Conservation (phyloP, 202 grass and related monocot genomes). For the Dendrocalamus latiflorus region DNA sequence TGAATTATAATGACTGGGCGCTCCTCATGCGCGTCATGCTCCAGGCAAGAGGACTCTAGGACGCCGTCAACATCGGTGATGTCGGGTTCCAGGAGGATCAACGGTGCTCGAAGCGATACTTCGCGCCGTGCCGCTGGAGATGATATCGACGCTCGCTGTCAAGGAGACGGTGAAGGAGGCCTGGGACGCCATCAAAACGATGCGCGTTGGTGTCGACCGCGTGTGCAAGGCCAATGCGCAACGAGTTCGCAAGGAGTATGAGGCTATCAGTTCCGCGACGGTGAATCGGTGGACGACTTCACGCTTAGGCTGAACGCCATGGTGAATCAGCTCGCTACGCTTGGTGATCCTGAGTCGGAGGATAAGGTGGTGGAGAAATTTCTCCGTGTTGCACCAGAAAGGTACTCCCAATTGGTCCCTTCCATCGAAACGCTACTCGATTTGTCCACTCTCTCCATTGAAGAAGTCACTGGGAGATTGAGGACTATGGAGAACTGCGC, state of each 20-base stretch:
- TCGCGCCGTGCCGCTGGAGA: background rate
- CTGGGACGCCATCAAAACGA: background rate
- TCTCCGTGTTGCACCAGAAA: rapidly evolving
- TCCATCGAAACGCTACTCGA: background rate
- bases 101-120: background rate
- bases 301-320: background rate
- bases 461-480: too few relatives aligned
- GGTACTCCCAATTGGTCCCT: background rate
- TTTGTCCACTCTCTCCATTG: too few relatives aligned
- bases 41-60: too few relatives aligned
- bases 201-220: background rate
- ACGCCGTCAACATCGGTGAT: too few relatives aligned
- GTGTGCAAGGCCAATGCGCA: background rate
- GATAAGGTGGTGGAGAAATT: background rate
- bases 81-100: too few relatives aligned
- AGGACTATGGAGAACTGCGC: too few relatives aligned
- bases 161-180: background rate
- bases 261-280: background rate
- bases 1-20: too few relatives aligned
- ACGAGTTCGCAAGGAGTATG: background rate
- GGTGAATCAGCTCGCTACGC: rapidly evolving
- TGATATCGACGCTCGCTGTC: background rate
- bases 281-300: background rate
- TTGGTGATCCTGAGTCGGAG: background rate
- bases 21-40: too few relatives aligned